Evolutionary conservation across 1,139 yeast genomes (phyloP).

Genomic region (Saccharomyces uvarum): DNA sequence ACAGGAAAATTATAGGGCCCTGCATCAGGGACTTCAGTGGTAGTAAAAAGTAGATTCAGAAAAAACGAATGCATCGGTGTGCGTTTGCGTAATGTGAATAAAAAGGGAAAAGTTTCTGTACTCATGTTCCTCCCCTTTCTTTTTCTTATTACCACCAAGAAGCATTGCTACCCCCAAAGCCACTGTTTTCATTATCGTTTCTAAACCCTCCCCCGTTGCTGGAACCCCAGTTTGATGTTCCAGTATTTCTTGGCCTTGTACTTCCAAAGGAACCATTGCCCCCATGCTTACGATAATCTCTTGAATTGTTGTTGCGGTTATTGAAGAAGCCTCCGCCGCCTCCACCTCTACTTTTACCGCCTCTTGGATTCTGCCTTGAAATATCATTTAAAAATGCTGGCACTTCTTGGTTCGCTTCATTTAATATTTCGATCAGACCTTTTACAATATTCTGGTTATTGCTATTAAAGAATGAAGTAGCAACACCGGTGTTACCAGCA

Average conservation of each 20-base stretch:
- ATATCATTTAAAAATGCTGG: constrained; percentile 78
- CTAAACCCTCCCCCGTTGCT: constrained; percentile 3
- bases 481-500: constrained; percentile 97
- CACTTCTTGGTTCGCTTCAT: constrained; percentile 94
- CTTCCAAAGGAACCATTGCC: constrained; percentile 30
- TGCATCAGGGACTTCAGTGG: no score
- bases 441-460: constrained; percentile 82
- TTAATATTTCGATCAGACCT: constrained; percentile 75
- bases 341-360: constrained; percentile 50
- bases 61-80: no score
- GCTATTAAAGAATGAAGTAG: constrained; percentile 95
- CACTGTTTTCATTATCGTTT: constrained; percentile 26
- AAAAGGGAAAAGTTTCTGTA: neutral
- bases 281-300: constrained; percentile 49
- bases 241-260: constrained; percentile 26
- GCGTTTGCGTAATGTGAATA: neutral
- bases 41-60: no score
- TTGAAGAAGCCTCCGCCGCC: constrained; percentile 37
- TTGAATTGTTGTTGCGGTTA: constrained; percentile 31
- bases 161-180: constrained; percentile 25
- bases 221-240: constrained; percentile 12
- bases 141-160: constrained; percentile 12
- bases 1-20: no score
- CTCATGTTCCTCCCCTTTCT: neutral
- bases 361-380: constrained; percentile 65